Evolutionary conservation across 257 asterid genomes (phyloP), one percentile per base, ranked within the genome.

Genomic region (Nicotiana obtusifolia): DNA sequence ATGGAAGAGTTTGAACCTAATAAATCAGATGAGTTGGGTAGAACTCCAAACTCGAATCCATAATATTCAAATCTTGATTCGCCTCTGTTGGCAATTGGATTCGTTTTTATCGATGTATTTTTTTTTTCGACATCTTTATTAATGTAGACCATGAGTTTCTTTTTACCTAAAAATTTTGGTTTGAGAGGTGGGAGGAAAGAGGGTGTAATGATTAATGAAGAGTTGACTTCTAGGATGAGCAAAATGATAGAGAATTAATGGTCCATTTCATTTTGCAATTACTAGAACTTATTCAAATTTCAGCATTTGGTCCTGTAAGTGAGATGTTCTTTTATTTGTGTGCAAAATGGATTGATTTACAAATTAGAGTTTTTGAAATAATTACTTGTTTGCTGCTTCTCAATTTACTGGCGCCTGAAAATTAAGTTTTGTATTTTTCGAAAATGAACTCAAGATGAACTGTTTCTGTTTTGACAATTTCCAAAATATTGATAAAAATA

Each of bases 191-290:
- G 67, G 15, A 3, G 16, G 31, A 20, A 69, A 20, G 59, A 13
- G 35, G 78, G 59, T 47, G 41, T 47, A 15, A 73, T 44, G 60
- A 47, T 20, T 47, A 24, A 47, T 44, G 79, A 47, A 73, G 62
- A 73, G 61, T 22, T 14, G n/a, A 47, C 24, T 4, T 73, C 62
- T 47, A 14, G 79, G 5, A 73, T 47, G 79, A 73, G 7, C 3
- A 47, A 49, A 47, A 13, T 44, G 37, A 73, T 47, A 47, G 41
- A 26, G 37, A 22, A 41, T 41, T 0, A 13, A 44, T 47, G 37
- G 78, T 73, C 78, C 78, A 47, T 73, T 44, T 47, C 61, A 73
- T 15, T 73, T 56, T 47, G 79, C 61, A 47, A 73, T 47, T 44
- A 47, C 15, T 6, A 47, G 16, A 24, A 24, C 49, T 30, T 5